Evolutionary conservation across 305 asterid species (phyloP), one percentile per base, ranked within the genome.

Genomic region (Nicotiana rustica): DNA sequence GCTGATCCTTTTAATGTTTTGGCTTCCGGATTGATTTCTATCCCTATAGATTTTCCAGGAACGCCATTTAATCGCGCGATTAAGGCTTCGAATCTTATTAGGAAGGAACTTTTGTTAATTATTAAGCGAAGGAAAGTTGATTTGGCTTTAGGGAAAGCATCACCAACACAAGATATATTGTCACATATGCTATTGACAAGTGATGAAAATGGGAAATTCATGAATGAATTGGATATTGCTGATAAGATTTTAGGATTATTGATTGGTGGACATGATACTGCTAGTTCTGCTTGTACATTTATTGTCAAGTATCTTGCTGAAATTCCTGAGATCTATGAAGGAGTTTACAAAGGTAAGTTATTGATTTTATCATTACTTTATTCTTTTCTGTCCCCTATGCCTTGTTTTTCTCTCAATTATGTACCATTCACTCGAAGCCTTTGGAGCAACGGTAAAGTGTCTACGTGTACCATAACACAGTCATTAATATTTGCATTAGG

Each of bases 191-290:
- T 93, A 2, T 73, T 90, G 29, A 89, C 94, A 0, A 70, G 90
- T 61, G 93, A 94, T 52, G 97, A 94, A 56, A 80, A 56, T 35
- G 97, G 98, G 3, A 90, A 87, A 36, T 91, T 89, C 81, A 94
- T 94, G 98, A 31, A 36, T 6, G 98, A 94, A 70, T 19, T 84
- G 80, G 94, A 92, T 1, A 86, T 94, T 3, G 96, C 94, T 0
- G 92, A 91, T 31, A 94, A 91, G 88, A 94, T 94, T 33, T 67
- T 93, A 12, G 98, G 98, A 0, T 47, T 94, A 81, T 87, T 94
- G 5, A 67, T 94, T 25, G 98, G 97, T 0, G 98, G 98, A 2
- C 97, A 94, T 66, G 98, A 94, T 18, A 94, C 98, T 1, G 92
- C 97, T 0, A 94, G 97, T 85, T 92, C 97, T 25, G 97, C 97